phyloP scores from a whole-genome alignment of 257 asterid species.

The Anisodus tanguticus region DNA sequence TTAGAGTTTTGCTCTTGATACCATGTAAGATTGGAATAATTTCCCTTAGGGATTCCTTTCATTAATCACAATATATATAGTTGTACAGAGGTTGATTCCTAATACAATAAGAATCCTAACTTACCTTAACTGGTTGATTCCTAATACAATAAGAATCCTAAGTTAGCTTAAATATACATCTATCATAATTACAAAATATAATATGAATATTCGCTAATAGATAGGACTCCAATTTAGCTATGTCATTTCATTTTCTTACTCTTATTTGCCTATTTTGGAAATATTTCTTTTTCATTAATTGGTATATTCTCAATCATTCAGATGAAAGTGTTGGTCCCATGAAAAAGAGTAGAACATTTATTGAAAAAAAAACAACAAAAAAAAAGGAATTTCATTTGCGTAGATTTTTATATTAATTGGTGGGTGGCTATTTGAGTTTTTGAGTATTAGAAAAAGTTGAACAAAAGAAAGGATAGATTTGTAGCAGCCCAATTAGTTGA shows the following conservation, averaged over 20 bases:
- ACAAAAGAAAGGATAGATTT: neutral
- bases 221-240: neutral
- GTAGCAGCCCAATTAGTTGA: neutral
- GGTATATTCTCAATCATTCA: constrained; percentile 27
- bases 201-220: too few relatives aligned
- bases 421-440: neutral
- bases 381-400: neutral
- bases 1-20: too few relatives aligned
- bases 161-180: too few relatives aligned
- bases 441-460: neutral
- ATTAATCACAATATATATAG: too few relatives aligned
- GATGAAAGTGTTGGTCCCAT: neutral
- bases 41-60: too few relatives aligned
- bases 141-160: too few relatives aligned
- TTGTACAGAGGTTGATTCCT: too few relatives aligned
- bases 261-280: constrained; percentile 8
- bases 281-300: neutral
- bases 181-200: too few relatives aligned
- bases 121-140: too few relatives aligned
- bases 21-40: too few relatives aligned
- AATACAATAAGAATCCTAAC: too few relatives aligned
- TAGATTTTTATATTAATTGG: neutral
- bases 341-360: neutral
- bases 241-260: neutral
- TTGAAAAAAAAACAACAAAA: too few relatives aligned